Conservation (phyloP, 1,139 yeast genomes). For the Meyerozyma guilliermondii region DNA sequence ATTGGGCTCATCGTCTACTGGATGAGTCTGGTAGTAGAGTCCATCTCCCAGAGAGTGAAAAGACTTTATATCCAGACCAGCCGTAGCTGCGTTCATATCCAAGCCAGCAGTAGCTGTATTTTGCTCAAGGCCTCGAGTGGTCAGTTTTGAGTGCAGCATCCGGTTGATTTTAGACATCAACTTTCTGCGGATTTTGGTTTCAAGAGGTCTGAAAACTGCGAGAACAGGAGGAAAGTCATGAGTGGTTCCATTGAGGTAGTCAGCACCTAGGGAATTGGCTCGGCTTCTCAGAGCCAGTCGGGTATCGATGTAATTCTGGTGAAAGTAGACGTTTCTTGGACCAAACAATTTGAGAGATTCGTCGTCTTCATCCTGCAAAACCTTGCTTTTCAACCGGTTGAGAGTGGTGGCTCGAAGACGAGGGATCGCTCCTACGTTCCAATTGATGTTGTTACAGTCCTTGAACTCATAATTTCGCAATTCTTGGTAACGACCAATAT, state of each 20-base stretch:
- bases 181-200: constrained; percentile 37
- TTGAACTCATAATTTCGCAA: constrained; percentile 28
- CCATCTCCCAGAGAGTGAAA: constrained; percentile 57
- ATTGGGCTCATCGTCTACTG: constrained; percentile 57
- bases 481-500: constrained; percentile 4
- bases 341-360: constrained; percentile 13
- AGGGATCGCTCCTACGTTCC: constrained; percentile 47
- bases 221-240: constrained; percentile 34
- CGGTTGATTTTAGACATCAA: constrained; percentile 24
- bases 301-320: constrained; percentile 15
- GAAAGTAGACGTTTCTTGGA: constrained; percentile 18
- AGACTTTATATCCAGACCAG: constrained; percentile 25
- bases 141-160: constrained; percentile 5
- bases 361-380: constrained; percentile 4
- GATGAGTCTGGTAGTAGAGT: constrained; percentile 34
- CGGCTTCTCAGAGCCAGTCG: neutral
- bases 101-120: constrained; percentile 17
- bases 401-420: constrained; percentile 19
- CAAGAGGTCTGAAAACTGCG: constrained; percentile 52
- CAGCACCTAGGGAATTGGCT: constrained; percentile 14
- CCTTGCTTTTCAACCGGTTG: constrained; percentile 8
- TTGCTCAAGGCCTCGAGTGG: constrained; percentile 4
- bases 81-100: constrained; percentile 15
- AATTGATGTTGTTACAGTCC: constrained; percentile 22
- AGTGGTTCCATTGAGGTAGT: constrained; percentile 16